These are phyloP conservation scores for Tulasnella sp. DNA, from an alignment of 768 basidiomycete genomes.

Conservation along the genomic window DNA sequence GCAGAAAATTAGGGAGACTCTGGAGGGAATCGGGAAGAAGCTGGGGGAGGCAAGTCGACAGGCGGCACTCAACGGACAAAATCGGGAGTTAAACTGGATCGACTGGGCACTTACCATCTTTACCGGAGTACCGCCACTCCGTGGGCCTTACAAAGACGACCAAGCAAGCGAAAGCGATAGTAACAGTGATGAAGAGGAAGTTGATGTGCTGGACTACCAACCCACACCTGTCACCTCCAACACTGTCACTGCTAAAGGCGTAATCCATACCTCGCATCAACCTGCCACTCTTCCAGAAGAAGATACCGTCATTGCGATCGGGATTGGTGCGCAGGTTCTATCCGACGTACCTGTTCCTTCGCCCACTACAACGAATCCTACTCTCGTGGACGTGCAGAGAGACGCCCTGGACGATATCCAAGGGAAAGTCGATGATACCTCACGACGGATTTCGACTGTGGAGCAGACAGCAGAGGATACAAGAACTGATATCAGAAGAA, in stretches of 20 bases:
- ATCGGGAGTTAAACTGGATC: not conserved
- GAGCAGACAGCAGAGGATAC: not conserved
- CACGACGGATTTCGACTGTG: not conserved
- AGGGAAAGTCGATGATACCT: not conserved
- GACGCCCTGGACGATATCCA: not conserved
- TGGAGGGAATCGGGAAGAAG: slow-evolving; percentile 15
- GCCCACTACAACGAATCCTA: not conserved
- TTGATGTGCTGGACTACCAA: not conserved
- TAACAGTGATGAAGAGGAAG: not conserved
- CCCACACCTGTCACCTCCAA: slow-evolving; percentile 5
- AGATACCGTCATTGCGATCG: slow-evolving; percentile 27
- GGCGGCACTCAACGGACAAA: not conserved
- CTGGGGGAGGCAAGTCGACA: slow-evolving; percentile 2
- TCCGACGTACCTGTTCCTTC: slow-evolving; percentile 1
- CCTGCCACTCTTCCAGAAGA: slow-evolving; percentile 17
- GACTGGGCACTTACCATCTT: not conserved
- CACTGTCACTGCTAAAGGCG: slow-evolving; percentile 15
- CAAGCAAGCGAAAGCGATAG: not conserved
- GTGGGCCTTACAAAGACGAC: not conserved
- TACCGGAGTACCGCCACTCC: not conserved
- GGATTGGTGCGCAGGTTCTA: slow-evolving; percentile 21
- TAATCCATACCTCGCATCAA: slow-evolving; percentile 13
- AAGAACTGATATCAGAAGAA: not conserved
- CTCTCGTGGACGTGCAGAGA: not conserved
- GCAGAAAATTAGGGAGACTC: not conserved